phyloP scores from a whole-genome alignment of 345 rosid species.

The Rubroshorea leprosula region DNA sequence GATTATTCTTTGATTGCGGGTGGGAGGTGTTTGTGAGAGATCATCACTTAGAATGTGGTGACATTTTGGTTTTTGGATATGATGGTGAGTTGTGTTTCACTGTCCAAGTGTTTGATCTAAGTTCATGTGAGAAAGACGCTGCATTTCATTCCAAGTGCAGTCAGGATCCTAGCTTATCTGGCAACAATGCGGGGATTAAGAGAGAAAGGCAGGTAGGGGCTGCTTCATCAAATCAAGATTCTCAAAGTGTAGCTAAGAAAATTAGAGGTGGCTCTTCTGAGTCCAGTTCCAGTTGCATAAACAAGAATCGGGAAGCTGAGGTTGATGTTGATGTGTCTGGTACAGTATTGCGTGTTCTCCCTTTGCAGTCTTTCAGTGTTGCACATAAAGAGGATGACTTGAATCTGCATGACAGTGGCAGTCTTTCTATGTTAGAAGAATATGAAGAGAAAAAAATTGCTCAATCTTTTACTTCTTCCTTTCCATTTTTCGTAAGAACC shows the following conservation, averaged over 20 bases:
- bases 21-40: constrained; percentile 48
- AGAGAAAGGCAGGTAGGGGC: constrained; percentile 33
- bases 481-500: constrained; percentile 55
- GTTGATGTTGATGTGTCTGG: constrained; percentile 1
- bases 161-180: constrained; percentile 23
- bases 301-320: background rate
- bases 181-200: constrained; percentile 22
- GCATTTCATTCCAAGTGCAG: constrained; percentile 38
- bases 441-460: constrained; percentile 53
- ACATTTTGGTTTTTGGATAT: constrained; percentile 52
- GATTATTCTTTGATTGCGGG: constrained; percentile 32
- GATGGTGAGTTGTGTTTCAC: constrained; percentile 43
- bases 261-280: constrained; percentile 17
- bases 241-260: constrained; percentile 20
- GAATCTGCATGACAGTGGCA: constrained; percentile 21
- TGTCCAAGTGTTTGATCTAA: constrained; percentile 49
- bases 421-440: constrained; percentile 27
- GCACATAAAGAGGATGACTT: constrained; percentile 23
- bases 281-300: background rate
- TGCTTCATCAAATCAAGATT: constrained; percentile 19
- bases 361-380: constrained; percentile 11
- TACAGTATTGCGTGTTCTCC: background rate
- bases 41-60: constrained; percentile 43
- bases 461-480: constrained; percentile 39
- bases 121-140: constrained; percentile 50